phyloP scores from a whole-genome alignment of 2,329 filamentous ascomycete species.

The Aureobasidium sp. region DNA sequence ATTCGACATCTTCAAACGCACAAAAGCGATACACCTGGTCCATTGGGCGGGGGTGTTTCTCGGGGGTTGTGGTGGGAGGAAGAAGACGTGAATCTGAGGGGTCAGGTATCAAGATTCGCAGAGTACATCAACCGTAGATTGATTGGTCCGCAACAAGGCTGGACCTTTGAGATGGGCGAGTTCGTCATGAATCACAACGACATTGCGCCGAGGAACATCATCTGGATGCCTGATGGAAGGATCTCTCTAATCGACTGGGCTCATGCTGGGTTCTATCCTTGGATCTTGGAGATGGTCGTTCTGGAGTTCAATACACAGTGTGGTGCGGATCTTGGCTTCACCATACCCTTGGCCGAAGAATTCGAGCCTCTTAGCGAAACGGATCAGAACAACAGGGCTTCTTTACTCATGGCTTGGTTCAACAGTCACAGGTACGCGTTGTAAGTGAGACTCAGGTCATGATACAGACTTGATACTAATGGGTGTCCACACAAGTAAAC shows the following conservation, averaged over 20 bases:
- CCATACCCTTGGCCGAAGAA: background rate
- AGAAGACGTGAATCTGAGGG: background rate
- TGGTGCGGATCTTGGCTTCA: background rate
- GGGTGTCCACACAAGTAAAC: background rate
- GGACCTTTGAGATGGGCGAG: background rate
- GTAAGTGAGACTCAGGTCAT: background rate
- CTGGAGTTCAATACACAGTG: background rate
- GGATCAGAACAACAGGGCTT: background rate
- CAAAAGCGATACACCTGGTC: background rate
- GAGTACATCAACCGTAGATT: background rate
- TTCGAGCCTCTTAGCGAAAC: background rate
- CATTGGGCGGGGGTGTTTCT: background rate
- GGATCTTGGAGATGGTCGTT: constrained; percentile 14
- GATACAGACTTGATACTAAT: background rate
- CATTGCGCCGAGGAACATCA: constrained; percentile 19
- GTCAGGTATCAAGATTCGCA: background rate
- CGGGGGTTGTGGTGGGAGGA: background rate
- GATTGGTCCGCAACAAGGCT: constrained; percentile 25
- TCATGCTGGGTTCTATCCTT: constrained; percentile 17
- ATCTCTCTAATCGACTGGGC: constrained; percentile 18
- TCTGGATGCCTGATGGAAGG: constrained; percentile 16
- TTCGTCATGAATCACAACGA: constrained; percentile 19
- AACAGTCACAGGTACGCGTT: background rate
- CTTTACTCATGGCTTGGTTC: background rate
- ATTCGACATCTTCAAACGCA: background rate